Conservation (phyloP, 371 early-diverging fungal species). For the Thermomucor indicae-seudaticae region DNA sequence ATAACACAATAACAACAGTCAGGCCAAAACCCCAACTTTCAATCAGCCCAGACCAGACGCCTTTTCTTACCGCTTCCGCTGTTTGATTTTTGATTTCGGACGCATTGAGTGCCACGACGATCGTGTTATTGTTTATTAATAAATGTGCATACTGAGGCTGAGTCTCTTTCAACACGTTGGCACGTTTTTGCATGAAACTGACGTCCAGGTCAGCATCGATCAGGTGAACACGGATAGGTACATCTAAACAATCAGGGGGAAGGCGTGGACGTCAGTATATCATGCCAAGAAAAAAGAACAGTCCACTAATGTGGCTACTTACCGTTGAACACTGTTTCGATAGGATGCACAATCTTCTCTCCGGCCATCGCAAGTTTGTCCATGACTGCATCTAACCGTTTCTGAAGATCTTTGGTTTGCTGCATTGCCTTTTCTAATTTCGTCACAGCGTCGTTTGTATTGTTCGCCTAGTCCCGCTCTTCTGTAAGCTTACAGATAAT, state of each 20-base stretch:
- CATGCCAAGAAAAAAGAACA: too few species aligned
- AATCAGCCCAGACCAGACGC: neutral
- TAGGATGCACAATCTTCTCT: conserved; percentile 15
- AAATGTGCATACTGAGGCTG: conserved; percentile 43
- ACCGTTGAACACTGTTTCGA: conserved; percentile 20
- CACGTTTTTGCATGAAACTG: conserved; percentile 49
- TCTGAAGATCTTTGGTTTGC: conserved; percentile 36
- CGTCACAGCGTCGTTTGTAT: conserved; percentile 28
- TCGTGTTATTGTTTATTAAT: conserved; percentile 42
- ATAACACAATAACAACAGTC: neutral
- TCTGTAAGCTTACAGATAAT: neutral
- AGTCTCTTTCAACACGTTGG: conserved; percentile 43
- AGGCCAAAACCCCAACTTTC: neutral
- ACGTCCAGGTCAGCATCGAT: conserved; percentile 49
- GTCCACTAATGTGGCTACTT: neutral
- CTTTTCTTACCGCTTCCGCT: conserved; percentile 44
- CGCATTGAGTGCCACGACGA: conserved; percentile 47
- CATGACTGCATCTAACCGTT: conserved; percentile 27
- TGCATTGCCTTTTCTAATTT: conserved; percentile 37
- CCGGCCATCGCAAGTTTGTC: conserved; percentile 42
- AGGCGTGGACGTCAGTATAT: neutral
- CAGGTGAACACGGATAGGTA: conserved; percentile 43
- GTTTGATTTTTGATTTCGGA: conserved; percentile 35
- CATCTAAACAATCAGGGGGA: conserved; percentile 14
- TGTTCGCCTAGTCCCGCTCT: conserved; percentile 24